Base-by-base conservation (phyloP, 768 basidiomycete genomes). In the Lanmaoa pseudosensibilis region DNA sequence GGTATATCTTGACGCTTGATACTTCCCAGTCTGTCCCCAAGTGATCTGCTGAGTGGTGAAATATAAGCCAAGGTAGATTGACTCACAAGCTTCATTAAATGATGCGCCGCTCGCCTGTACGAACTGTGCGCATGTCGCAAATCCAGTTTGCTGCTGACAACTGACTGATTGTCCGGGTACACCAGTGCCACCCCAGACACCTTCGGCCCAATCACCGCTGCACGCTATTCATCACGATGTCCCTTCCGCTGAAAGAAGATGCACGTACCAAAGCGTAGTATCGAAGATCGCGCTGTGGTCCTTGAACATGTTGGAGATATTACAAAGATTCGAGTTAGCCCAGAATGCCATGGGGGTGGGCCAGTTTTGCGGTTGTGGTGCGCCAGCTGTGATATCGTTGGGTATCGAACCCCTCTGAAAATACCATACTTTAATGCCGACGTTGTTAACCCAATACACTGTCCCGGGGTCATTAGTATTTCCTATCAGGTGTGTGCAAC, bases 151-250 rank as follows among this genome's bases (percentile, higher is more conserved):
- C 62, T 84, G 76, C 16, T 91, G 90, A 65, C 94, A 98, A 70
- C 89, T 93, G 69, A 88, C 82, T 18, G 83, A 84, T 74, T 95
- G 94, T 50, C 94, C 94, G 18, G 90, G 90, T 51, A 87, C 80
- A 32, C 91, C 91, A 48, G 86, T 73, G 23, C 64, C 58, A 47
- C 73, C 75, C 94, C 94, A 98, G n/a, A 83, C 87, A 45, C 75
- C 75, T 46, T 86, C 84, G 12, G 94, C 93, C 94, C 94, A 98
- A 62, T 95, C 90, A 56, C 94, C 94, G 64, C 91, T 88, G 58
- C 34, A 52, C 33, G 23, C 13, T 23, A 52, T 46, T 39, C n/a
- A 54, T 64, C 50, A 64, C 23, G 25, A 34, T 27, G 21, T 48
- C 36, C 34, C 19, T 19, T n/a, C 11, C 16, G 32, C 37, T 32